A percentile compares a stretch with the other conserved stretches of the same genome.
These are phyloP conservation scores for Lentinula edodes DNA, from an alignment of 768 basidiomycete species.

Conservation along the genomic window DNA sequence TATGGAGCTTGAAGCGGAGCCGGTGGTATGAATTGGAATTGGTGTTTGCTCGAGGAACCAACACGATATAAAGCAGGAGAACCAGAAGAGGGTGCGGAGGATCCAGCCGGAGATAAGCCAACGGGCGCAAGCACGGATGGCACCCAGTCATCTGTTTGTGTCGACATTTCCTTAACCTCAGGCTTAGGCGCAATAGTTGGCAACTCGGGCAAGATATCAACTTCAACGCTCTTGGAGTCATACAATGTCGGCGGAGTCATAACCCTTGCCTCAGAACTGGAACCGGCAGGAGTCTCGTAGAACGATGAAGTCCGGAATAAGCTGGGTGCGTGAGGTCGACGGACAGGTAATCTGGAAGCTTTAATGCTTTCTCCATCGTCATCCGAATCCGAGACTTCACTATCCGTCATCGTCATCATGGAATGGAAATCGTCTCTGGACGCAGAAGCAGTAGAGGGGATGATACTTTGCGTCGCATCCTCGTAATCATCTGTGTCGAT, in stretches of 20 bases:
- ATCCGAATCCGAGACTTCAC: conserved; percentile 52
- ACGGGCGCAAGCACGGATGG: conserved; percentile 36
- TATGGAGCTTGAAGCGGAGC: conserved; percentile 24
- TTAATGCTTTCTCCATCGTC: conserved; percentile 73
- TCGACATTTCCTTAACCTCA: conserved; percentile 67
- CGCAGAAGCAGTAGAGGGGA: conserved; percentile 10
- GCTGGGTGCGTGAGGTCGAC: conserved; percentile 20
- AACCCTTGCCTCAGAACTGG: conserved; percentile 11
- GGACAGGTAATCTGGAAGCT: conserved; percentile 39
- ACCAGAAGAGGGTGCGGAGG: conserved; percentile 4
- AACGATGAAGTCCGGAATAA: conserved; percentile 12
- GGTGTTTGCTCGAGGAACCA: conserved; percentile 35
- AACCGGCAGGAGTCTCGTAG: conserved; percentile 4
- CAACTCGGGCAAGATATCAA: conserved; percentile 6
- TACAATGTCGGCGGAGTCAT: conserved; percentile 34
- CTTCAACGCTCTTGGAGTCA: conserved; percentile 40
- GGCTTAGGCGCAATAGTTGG: conserved; percentile 37
- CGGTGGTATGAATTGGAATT: conserved; percentile 62
- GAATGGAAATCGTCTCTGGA: conserved; percentile 70
- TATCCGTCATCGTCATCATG: conserved; percentile 64
- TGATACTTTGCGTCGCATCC: conserved; percentile 68
- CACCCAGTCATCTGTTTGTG: conserved; percentile 75
- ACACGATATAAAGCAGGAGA: conserved; percentile 49
- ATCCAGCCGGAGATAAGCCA: conserved; percentile 15
- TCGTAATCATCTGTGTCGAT: conserved; percentile 72